Conservation (phyloP, 139 green algal genomes). For the Chlorella sp. region DNA sequence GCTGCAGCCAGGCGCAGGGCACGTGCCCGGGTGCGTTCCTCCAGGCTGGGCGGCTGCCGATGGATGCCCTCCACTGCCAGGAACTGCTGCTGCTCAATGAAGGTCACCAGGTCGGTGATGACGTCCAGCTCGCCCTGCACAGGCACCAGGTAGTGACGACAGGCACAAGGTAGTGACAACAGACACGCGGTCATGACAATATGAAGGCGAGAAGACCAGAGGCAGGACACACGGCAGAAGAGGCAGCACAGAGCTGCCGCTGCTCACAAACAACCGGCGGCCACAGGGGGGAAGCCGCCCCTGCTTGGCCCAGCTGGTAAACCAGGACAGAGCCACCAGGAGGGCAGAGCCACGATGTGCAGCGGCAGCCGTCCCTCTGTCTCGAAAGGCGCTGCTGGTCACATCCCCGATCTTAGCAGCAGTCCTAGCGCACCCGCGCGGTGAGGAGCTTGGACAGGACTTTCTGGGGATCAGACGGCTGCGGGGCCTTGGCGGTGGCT, state of each 20-base stretch:
- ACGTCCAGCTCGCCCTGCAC: slow-evolving; percentile 45
- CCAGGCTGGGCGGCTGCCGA: not conserved
- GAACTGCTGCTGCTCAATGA: slow-evolving; percentile 51
- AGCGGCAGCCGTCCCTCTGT: too few species aligned
- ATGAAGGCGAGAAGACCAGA: too few species aligned
- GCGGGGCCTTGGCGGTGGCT: not conserved
- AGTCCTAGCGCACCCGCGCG: slow-evolving; percentile 10
- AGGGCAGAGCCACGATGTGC: too few species aligned
- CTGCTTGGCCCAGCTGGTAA: too few species aligned
- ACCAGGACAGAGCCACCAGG: too few species aligned
- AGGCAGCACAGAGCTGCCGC: too few species aligned
- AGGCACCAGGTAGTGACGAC: not conserved
- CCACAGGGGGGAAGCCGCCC: too few species aligned
- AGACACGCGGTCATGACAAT: too few species aligned
- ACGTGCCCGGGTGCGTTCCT: not conserved
- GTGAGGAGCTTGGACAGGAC: slow-evolving; percentile 40
- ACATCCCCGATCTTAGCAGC: too few species aligned
- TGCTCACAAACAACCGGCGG: too few species aligned
- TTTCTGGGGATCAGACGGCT: slow-evolving; percentile 13
- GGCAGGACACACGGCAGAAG: too few species aligned
- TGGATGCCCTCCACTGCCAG: slow-evolving; percentile 31
- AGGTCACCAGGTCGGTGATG: slow-evolving; percentile 38
- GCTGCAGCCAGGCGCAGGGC: slow-evolving; percentile 8
- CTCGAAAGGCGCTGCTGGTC: too few species aligned
- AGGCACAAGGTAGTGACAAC: not conserved